A percentile compares a stretch with the other conserved stretches of the same genome.
phyloP scores from a whole-genome alignment of 768 basidiomycete species.

The Mycena venus region DNA sequence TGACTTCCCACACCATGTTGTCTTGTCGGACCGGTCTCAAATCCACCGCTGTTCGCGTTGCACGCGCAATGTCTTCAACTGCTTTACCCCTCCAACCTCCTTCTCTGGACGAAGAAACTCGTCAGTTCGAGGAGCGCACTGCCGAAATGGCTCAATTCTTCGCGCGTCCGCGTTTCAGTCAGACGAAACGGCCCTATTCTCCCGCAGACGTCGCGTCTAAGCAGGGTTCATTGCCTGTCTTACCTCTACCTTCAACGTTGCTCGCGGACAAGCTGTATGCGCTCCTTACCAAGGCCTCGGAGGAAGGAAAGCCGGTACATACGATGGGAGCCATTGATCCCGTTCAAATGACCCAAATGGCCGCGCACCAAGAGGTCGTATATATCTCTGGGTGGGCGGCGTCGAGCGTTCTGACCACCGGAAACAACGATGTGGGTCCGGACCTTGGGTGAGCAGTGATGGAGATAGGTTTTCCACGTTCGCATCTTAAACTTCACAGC shows the following conservation, averaged over 20 bases:
- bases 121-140: slow-evolving; percentile 72
- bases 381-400: slow-evolving; percentile 96
- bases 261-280: slow-evolving; percentile 89
- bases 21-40: slow-evolving; percentile 41
- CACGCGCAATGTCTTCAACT: slow-evolving; percentile 57
- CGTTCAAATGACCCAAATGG: slow-evolving; percentile 96
- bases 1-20: slow-evolving; percentile 15
- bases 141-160: slow-evolving; percentile 81
- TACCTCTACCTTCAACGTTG: slow-evolving; percentile 81
- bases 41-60: slow-evolving; percentile 39
- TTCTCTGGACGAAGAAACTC: slow-evolving; percentile 67
- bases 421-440: slow-evolving; percentile 92
- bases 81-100: slow-evolving; percentile 72
- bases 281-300: slow-evolving; percentile 72
- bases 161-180: slow-evolving; percentile 76
- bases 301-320: slow-evolving; percentile 78
- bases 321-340: slow-evolving; percentile 97
- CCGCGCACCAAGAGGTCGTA: slow-evolving; percentile 84
- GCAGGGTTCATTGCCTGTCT: slow-evolving; percentile 87
- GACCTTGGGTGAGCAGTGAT: slow-evolving; percentile 87
- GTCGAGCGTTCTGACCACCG: slow-evolving; percentile 89
- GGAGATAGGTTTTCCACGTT: not conserved
- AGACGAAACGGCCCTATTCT: slow-evolving; percentile 84
- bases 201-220: slow-evolving; percentile 87
- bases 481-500: slow-evolving; percentile 48